Percentiles rank a stretch among this genome's conserved stretches.
These are phyloP conservation scores for Backusella liffmaniae DNA, from an alignment of 192 early-diverging fungal species.

Conservation along the genomic window DNA sequence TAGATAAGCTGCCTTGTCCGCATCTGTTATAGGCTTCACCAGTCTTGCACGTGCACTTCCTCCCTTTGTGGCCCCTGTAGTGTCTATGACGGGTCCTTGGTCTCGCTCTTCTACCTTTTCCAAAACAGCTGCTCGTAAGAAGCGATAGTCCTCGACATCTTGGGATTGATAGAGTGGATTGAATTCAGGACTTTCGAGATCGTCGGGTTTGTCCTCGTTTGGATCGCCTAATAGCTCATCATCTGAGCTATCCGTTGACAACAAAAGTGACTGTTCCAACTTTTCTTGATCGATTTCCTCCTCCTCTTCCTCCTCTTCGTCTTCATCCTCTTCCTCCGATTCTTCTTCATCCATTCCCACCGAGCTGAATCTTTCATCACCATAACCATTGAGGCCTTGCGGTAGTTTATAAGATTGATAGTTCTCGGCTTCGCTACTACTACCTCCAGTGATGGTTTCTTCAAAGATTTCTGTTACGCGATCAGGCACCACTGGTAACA, in stretches of 20 bases:
- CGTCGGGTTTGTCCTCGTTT: not conserved
- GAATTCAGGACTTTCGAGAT: constrained; percentile 19
- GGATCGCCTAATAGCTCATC: not conserved
- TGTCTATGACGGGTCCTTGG: not conserved
- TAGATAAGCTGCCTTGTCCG: constrained; percentile 62
- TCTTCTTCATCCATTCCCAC: not conserved
- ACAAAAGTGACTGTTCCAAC: constrained; percentile 5
- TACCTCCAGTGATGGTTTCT: not conserved
- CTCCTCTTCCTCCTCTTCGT: not conserved
- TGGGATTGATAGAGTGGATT: constrained; percentile 32
- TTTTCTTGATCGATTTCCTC: constrained; percentile 7
- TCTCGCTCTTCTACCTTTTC: not conserved
- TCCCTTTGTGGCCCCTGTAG: not conserved
- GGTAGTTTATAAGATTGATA: not conserved
- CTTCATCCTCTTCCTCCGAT: not conserved
- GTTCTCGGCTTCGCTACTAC: not conserved
- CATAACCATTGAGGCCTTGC: not conserved
- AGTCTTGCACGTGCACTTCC: constrained; percentile 80
- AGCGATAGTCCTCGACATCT: constrained; percentile 46
- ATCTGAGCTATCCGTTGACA: constrained; percentile 8
- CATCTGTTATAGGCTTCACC: constrained; percentile 59
- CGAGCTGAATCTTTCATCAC: not conserved
- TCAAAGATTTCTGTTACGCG: not conserved
- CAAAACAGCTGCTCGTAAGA: constrained; percentile 41
- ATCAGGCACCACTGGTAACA: not conserved